Percentiles rank a stretch among this genome's conserved stretches.
Conservation (phyloP, 2,329 filamentous ascomycete species). For the Reticulascus tulasneorum region DNA sequence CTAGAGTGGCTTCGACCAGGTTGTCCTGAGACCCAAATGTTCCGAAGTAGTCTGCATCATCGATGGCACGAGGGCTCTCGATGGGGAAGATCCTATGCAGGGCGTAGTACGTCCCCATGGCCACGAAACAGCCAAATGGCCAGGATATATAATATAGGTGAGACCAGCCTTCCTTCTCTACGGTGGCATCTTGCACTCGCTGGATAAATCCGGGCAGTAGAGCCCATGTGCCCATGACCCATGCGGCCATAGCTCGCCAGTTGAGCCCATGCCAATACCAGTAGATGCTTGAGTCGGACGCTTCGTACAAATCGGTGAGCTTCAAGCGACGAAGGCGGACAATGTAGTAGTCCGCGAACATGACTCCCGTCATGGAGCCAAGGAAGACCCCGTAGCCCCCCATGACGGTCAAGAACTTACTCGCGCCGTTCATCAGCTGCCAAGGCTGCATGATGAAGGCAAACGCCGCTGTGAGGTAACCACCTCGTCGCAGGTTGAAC, state of each 20-base stretch:
- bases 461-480: slow-evolving; percentile 14
- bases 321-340: slow-evolving; percentile 28
- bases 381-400: slow-evolving; percentile 28
- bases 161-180: slow-evolving; percentile 19
- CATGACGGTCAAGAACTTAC: slow-evolving; percentile 24
- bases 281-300: slow-evolving; percentile 14
- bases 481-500: slow-evolving; percentile 15
- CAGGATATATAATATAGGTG: slow-evolving; percentile 23
- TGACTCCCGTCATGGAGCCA: slow-evolving; percentile 30
- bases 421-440: slow-evolving; percentile 16
- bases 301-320: slow-evolving; percentile 29
- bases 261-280: slow-evolving; percentile 20
- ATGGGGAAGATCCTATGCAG: slow-evolving; percentile 18
- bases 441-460: slow-evolving; percentile 21
- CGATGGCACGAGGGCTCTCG: slow-evolving; percentile 13
- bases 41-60: slow-evolving; percentile 22
- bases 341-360: slow-evolving; percentile 31
- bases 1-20: not conserved
- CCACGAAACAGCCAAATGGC: slow-evolving; percentile 17
- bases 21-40: slow-evolving; percentile 17
- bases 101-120: slow-evolving; percentile 14
- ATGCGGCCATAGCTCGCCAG: slow-evolving; percentile 15
- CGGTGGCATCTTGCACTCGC: slow-evolving; percentile 12
- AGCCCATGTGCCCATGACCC: slow-evolving; percentile 16
- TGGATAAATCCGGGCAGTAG: slow-evolving; percentile 20